Base-by-base conservation (phyloP, 2,329 filamentous ascomycete species). In the Fusarium dimerum region DNA sequence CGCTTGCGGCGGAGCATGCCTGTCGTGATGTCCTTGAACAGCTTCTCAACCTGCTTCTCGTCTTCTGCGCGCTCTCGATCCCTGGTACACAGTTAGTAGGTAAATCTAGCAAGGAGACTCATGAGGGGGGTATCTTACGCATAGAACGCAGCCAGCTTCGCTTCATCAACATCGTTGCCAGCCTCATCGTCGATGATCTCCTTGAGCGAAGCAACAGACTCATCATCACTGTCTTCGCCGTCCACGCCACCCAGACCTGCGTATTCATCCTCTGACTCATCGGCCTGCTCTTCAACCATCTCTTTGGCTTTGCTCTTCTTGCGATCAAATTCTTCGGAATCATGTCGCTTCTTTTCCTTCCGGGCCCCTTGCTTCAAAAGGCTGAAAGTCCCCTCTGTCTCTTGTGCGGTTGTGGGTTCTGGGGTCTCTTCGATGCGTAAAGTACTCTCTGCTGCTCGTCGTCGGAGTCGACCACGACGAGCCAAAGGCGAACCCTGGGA, bases 191-290 rank as follows among this genome's bases (percentile, higher is more conserved):
- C 89, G 66, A 99, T 96, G 84, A 99, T 95, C 57, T 91, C 86
- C 62, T 88, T 83, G 57, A 94, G 83, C 8, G 89, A 80, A 30
- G 86, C 86, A 51, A 89, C 85, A 36, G 72, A 73, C 34, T 87
- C 88, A 54, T 90, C 83, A 52, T 92, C 89, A 50, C 87, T 87
- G 59, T 93, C 90, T 61, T 97, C 93, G 54, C 93, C 92, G 71
- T 92, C 93, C 11, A 79, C 88, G 57, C 94, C 94, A 61, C 94
- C 94, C 10, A 99, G 79, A 5, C 94, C 94, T 39, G 92, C 93
- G 69, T 97, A 99, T 71, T 99, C 94, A 68, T 99, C 94, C 68
- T 99, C 95, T 0, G 94, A 99, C 73, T 99, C 94, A 64, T 96
- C 90, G 55, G 94, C 93, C 68, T 96, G 92, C 61, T 97, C 94